Evolutionary conservation across 495 filamentous ascomycete genomes (phyloP), one percentile per base, ranked within the genome.

Genomic region (Barbatosphaeria neglecta): DNA sequence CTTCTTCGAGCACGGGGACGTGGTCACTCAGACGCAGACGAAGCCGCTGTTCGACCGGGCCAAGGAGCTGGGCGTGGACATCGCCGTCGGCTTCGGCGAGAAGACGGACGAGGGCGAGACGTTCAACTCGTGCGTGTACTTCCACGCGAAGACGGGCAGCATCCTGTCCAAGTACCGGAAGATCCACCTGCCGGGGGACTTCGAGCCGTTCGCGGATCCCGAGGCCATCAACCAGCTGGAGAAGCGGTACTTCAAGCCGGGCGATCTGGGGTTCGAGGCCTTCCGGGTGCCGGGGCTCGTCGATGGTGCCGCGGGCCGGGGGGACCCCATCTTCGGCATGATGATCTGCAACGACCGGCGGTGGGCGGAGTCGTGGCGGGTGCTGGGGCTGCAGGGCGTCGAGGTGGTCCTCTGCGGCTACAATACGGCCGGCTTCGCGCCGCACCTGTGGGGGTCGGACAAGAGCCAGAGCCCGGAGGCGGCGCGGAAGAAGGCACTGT

Each of bases 261-360:
- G 70, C 8, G 56, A 75, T 46, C 55, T 73, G 33, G 69, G 71
- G 3, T 75, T 70, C 51, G 54, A 62, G 44, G 69, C 71, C 10
- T 75, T 73, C 45, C 59, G 71, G 20, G 66, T 59, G 2, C 67
- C 69, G 11, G 64, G 59, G n/a, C 53, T 75, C 20, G 50, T 70
- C 8, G 9, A 16, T 10, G 55, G 46, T 44, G 31, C 48, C 11
- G 47, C 44, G 15, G 67, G 60, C 15, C 58, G 60, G 44, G 64
- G 65, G 6, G 69, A 73, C 52, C 69, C 71, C 2, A 68, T 75
- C 24, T 37, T 72, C 22, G 71, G 71, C 2, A 72, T 75, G 68
- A 57, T 75, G 57, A 70, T 75, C 49, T 73, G 71, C 57, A 75
- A 73, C 45, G 71, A 73, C 50, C 50, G 69, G 6, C 61, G 69